Evolutionary conservation across 352 stramenopile genomes (phyloP), one percentile per base, ranked within the genome.

Genomic region (Pythium rhizo-oryzae): DNA sequence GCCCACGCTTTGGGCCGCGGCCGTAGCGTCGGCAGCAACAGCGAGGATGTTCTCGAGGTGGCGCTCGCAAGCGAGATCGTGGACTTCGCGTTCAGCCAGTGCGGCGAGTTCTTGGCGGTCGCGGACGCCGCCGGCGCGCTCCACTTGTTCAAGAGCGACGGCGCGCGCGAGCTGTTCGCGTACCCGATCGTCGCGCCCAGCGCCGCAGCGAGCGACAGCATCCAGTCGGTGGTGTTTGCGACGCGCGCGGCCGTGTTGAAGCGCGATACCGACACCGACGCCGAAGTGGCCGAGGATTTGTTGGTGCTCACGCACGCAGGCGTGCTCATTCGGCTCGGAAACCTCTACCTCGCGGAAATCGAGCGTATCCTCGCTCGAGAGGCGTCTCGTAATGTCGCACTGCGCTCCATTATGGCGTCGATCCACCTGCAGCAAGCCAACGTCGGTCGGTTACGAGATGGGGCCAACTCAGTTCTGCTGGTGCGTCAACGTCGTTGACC

Each of bases 71-170:
- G 55, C 49, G 56, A 33, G 21, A 61, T 74, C 28, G 57, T 60
- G 39, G 67, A 74, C 30, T 74, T 74, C 46, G 61, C 43, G 44
- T 70, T 74, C 62, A 74, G 67, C 46, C 44, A 33, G 18, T 74
- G 67, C 25, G 67, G 67, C 35, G 61, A 63, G 25, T 74, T 67
- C 53, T 47, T 74, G 25, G 67, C 67, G 13, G 56, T 74, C 61
- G 67, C 67, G 16, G 67, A 70, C 35, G 67, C 37, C 12, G 30
- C 13, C 19, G 67, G 67, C 5, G 30, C 46, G 47, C 51, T 74
- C 4, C 67, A 74, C 46, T 51, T 74, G 39, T 60, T 74, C 67
- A 74, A 74, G 49, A 63, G 55, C 55, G 24, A 66, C 16, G 50
- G 18, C 30, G 67, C 56, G 33, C 39, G 43, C 9, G 59, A 47